A percentile compares a stretch with the other conserved stretches of the same genome.
Evolutionary conservation across 2,329 filamentous ascomycete genomes (phyloP).

Genomic region (Aspergillus sclerotialis): DNA sequence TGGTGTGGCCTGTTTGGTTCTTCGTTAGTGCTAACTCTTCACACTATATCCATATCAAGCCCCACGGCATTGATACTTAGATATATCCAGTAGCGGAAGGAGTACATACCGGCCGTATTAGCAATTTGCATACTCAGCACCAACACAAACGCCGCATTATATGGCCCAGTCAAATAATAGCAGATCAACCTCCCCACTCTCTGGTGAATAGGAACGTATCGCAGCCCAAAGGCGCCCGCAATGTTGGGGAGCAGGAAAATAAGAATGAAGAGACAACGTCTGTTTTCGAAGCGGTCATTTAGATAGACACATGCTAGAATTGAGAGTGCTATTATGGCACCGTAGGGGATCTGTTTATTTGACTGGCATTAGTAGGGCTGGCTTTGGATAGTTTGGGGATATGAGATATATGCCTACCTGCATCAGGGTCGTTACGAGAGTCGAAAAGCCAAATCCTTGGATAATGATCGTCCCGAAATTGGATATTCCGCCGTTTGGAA

Average conservation of each 20-base stretch:
- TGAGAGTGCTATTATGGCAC: slow-evolving; percentile 43
- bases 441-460: slow-evolving; percentile 50
- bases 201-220: slow-evolving; percentile 45
- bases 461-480: slow-evolving; percentile 57
- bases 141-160: slow-evolving; percentile 49
- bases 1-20: slow-evolving; percentile 47
- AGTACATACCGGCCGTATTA: slow-evolving; percentile 35
- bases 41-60: no score
- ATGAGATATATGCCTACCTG: no score
- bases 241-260: slow-evolving; percentile 55
- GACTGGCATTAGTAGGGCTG: neutral
- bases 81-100: neutral
- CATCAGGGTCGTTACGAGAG: slow-evolving; percentile 48
- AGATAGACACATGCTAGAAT: slow-evolving; percentile 44
- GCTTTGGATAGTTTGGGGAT: neutral
- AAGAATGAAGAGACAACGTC: slow-evolving; percentile 48
- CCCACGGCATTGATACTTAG: no score
- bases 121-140: slow-evolving; percentile 40
- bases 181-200: slow-evolving; percentile 51
- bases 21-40: slow-evolving; percentile 8
- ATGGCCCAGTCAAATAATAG: slow-evolving; percentile 51
- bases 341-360: slow-evolving; percentile 39
- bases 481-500: slow-evolving; percentile 51
- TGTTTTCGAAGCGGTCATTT: slow-evolving; percentile 42
- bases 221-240: slow-evolving; percentile 51